Percentiles rank a stretch among this genome's conserved stretches.
These are phyloP conservation scores for Cytospora chrysosperma DNA, from an alignment of 2,329 filamentous ascomycete genomes.

Conservation along the genomic window DNA sequence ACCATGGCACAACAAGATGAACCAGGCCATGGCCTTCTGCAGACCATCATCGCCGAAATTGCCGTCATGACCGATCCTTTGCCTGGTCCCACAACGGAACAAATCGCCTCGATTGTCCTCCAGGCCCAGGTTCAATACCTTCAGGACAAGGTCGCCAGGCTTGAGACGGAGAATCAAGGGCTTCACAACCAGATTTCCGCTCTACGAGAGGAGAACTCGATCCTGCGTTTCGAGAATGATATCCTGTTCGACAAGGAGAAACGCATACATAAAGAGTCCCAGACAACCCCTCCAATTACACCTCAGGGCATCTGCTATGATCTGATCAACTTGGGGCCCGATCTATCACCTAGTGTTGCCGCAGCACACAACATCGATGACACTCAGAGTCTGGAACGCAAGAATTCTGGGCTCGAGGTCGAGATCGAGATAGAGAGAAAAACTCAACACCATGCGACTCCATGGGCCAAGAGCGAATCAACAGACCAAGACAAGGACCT, in stretches of 20 bases:
- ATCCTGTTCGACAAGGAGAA: not conserved
- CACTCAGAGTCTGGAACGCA: not conserved
- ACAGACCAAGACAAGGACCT: not conserved
- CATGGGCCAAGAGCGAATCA: not conserved
- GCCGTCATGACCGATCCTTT: not conserved
- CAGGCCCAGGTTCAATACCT: not conserved
- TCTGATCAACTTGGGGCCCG: not conserved
- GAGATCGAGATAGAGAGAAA: not conserved
- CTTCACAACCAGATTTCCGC: not conserved
- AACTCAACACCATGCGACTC: not conserved
- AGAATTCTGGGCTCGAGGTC: no score
- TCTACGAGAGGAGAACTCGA: not conserved
- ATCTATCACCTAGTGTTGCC: not conserved
- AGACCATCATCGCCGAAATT: not conserved
- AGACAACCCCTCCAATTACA: not conserved
- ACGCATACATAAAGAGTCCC: accelerated
- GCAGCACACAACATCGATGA: not conserved
- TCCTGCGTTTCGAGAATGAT: not conserved
- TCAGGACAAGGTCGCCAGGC: not conserved
- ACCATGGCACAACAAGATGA: not conserved
- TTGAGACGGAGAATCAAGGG: not conserved
- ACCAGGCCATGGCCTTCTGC: not conserved
- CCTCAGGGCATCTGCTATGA: constrained; percentile 15
- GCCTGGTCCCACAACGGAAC: not conserved
- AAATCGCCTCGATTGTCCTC: not conserved